Percentiles rank a stretch among this genome's conserved stretches.
phyloP scores from a whole-genome alignment of 164 flowering plant species.

The Magnolia kwangsiensis region DNA sequence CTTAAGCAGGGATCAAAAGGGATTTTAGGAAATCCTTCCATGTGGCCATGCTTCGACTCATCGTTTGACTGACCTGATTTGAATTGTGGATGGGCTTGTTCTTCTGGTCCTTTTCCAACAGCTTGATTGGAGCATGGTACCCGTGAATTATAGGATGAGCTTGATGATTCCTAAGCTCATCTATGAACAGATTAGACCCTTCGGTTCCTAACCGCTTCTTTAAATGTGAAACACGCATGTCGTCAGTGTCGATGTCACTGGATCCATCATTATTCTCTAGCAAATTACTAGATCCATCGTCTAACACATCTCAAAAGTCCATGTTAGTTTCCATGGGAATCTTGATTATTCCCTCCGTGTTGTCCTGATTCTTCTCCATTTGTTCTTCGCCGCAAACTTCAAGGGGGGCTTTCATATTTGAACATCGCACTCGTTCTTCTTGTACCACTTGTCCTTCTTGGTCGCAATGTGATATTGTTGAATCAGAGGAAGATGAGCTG shows the following conservation, averaged over 20 bases:
- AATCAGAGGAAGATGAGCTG: constrained; percentile 19
- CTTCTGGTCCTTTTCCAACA: constrained; percentile 4
- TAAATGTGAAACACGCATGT: constrained; percentile 70
- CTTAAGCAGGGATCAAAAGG: constrained; percentile 34
- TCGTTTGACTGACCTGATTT: neutral
- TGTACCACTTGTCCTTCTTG: constrained; percentile 2
- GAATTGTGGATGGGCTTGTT: neutral
- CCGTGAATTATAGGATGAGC: constrained; percentile 17
- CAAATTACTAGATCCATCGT: constrained; percentile 21
- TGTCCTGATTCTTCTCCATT: neutral
- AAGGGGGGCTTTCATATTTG: neutral
- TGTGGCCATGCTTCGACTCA: constrained; percentile 15
- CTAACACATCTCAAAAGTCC: constrained; percentile 2
- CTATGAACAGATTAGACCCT: neutral
- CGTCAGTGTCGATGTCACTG: constrained; percentile 52
- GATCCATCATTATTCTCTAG: constrained; percentile 64
- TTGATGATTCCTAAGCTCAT: constrained; percentile 5
- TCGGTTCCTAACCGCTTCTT: constrained; percentile 38
- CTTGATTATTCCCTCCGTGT: neutral
- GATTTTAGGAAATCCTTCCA: constrained; percentile 20
- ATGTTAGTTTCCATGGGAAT: constrained; percentile 1
- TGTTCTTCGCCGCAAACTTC: neutral
- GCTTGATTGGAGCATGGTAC: constrained; percentile 7
- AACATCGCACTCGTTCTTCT: neutral
- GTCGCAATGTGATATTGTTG: constrained; percentile 12